Evolutionary conservation across 768 basidiomycete genomes (phyloP).

Genomic region (Symmetrospora coprosmae): DNA sequence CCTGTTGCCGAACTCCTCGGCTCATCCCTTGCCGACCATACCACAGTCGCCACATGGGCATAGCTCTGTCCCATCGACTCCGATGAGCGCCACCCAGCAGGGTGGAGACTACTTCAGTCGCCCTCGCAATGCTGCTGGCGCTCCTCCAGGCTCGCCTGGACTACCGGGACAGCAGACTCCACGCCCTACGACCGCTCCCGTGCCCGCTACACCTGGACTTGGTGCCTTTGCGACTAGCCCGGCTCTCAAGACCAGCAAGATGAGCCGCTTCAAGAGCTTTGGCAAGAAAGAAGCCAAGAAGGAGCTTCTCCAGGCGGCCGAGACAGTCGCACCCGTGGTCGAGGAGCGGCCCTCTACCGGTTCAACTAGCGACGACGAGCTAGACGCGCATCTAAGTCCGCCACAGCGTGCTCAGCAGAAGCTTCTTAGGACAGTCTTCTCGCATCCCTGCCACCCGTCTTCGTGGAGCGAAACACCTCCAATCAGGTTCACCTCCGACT

Average conservation of each 20-base stretch:
- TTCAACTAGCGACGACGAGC: neutral
- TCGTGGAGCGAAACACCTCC: slow-evolving; percentile 57
- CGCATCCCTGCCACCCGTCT: slow-evolving; percentile 47
- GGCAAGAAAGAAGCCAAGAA: neutral
- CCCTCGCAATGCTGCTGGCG: neutral
- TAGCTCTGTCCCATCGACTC: slow-evolving; percentile 4
- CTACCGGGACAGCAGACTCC: neutral
- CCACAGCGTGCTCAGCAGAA: slow-evolving; percentile 34
- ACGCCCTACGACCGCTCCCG: neutral
- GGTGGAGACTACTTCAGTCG: slow-evolving; percentile 18
- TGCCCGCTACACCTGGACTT: neutral
- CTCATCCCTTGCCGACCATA: slow-evolving; percentile 36
- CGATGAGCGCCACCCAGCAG: slow-evolving; percentile 1
- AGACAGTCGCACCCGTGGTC: neutral
- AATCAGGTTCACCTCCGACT: slow-evolving; percentile 47
- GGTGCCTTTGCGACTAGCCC: neutral
- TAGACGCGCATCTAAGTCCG: slow-evolving; percentile 1
- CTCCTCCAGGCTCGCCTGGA: neutral
- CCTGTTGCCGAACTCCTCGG: neutral
- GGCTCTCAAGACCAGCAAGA: slow-evolving; percentile 9
- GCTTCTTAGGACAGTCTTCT: slow-evolving; percentile 37
- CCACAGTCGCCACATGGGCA: slow-evolving; percentile 41
- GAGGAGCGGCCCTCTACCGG: neutral
- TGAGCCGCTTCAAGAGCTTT: slow-evolving; percentile 19
- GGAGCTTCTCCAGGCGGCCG: neutral